These are phyloP conservation scores for Tricladium varicosporioides DNA, from an alignment of 2,329 filamentous ascomycete species.

Conservation along the genomic window DNA sequence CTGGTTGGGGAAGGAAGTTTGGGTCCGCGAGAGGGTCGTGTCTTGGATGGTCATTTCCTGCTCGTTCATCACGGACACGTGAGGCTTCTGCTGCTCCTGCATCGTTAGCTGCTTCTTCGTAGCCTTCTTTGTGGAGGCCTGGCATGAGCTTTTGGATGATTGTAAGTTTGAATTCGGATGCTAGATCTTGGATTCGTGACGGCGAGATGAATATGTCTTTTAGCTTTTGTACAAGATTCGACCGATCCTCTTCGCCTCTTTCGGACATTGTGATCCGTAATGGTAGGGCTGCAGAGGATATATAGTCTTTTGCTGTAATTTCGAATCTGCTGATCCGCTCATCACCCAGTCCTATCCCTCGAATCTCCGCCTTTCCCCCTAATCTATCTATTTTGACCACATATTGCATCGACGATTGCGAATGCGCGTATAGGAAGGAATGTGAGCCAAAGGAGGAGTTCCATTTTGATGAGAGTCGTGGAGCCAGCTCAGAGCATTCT, in stretches of 20 bases:
- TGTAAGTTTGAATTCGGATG: slow-evolving; percentile 69
- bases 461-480: slow-evolving; percentile 74
- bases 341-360: slow-evolving; percentile 74
- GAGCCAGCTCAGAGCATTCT: slow-evolving; percentile 55
- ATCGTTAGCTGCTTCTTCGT: slow-evolving; percentile 53
- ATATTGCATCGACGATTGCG: slow-evolving; percentile 81
- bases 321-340: slow-evolving; percentile 81
- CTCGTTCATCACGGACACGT: slow-evolving; percentile 41
- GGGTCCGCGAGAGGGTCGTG: slow-evolving; percentile 47
- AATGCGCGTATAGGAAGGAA: slow-evolving; percentile 83
- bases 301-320: slow-evolving; percentile 69
- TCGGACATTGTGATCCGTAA: slow-evolving; percentile 50
- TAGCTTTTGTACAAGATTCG: slow-evolving; percentile 47
- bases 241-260: slow-evolving; percentile 51
- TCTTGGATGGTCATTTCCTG: slow-evolving; percentile 40
- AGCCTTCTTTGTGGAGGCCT: slow-evolving; percentile 72
- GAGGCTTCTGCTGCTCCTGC: slow-evolving; percentile 40
- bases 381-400: slow-evolving; percentile 79
- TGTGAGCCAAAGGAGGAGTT: slow-evolving; percentile 70
- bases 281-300: slow-evolving; percentile 59
- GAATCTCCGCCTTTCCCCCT: slow-evolving; percentile 79
- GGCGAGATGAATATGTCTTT: slow-evolving; percentile 71
- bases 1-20: slow-evolving; percentile 52
- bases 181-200: slow-evolving; percentile 64
- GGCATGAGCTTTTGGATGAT: slow-evolving; percentile 85